phyloP scores from a whole-genome alignment of 805 yeast genomes.

The Ogataea allantospora region DNA sequence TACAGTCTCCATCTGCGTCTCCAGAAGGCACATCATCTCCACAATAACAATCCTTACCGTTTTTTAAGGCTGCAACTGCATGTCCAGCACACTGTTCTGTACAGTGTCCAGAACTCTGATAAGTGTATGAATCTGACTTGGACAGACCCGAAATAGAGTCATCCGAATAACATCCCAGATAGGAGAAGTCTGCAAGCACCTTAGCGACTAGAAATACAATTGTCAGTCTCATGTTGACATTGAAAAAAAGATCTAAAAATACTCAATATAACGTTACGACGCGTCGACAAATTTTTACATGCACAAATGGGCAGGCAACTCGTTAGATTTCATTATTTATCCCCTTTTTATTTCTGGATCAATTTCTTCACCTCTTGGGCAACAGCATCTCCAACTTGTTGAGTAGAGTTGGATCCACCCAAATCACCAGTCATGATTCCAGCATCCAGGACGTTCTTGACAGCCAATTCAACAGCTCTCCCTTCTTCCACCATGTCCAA shows the following conservation, averaged over 20 bases:
- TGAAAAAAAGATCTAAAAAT: conserved; percentile 3
- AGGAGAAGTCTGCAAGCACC: conserved; percentile 20
- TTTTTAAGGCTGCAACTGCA: conserved; percentile 49
- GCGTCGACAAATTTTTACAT: conserved; percentile 10
- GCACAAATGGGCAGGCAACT: neutral
- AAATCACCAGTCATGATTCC: conserved; percentile 92
- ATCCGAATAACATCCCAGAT: conserved; percentile 28
- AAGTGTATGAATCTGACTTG: conserved; percentile 46
- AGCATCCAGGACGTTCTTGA: conserved; percentile 71
- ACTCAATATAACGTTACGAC: conserved; percentile 8
- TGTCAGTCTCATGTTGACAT: conserved; percentile 11
- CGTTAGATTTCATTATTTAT: neutral
- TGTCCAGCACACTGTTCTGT: conserved; percentile 46
- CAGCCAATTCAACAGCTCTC: conserved; percentile 84
- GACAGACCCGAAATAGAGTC: conserved; percentile 34
- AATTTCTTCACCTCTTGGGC: conserved; percentile 61
- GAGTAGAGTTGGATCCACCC: conserved; percentile 78
- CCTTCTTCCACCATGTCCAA: conserved; percentile 83
- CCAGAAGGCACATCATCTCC: conserved; percentile 45
- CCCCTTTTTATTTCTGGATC: conserved; percentile 8
- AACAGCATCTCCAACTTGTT: conserved; percentile 93
- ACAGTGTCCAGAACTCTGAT: conserved; percentile 65
- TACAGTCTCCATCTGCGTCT: conserved; percentile 38
- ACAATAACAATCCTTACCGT: conserved; percentile 65
- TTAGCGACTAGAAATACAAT: conserved; percentile 2